Conservation (phyloP, 768 basidiomycete species). For the Pisolithus sp. region DNA sequence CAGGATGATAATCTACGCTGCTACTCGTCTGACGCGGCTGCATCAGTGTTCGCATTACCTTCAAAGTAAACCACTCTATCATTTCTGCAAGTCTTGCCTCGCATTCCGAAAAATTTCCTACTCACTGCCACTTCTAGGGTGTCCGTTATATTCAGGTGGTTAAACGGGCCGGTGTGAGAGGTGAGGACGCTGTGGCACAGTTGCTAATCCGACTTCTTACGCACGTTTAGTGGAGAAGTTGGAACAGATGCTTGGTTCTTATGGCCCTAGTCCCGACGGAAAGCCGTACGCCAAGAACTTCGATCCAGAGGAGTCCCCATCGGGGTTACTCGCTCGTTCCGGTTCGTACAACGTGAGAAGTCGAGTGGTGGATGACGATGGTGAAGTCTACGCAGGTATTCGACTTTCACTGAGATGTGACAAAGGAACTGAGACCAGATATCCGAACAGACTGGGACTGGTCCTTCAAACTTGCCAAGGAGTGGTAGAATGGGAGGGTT, state of each 20-base stretch:
- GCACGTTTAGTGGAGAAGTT: slow-evolving; percentile 70
- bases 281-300: slow-evolving; percentile 72
- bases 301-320: slow-evolving; percentile 63
- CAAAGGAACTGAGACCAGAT: slow-evolving; percentile 5
- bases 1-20: neutral
- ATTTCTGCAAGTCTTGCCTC: slow-evolving; percentile 51
- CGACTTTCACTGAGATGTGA: slow-evolving; percentile 2
- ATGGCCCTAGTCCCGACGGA: slow-evolving; percentile 64
- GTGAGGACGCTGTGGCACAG: slow-evolving; percentile 32
- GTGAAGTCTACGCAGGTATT: slow-evolving; percentile 70
- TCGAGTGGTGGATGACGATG: slow-evolving; percentile 85
- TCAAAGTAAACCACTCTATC: slow-evolving; percentile 87
- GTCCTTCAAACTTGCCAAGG: slow-evolving; percentile 88
- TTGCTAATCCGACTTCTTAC: slow-evolving; percentile 1
- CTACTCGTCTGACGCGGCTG: slow-evolving; percentile 2
- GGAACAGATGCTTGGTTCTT: slow-evolving; percentile 93
- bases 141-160: slow-evolving; percentile 86
- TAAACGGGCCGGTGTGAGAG: slow-evolving; percentile 69
- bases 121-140: slow-evolving; percentile 42
- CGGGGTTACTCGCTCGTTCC: slow-evolving; percentile 77
- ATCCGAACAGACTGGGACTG: slow-evolving; percentile 41
- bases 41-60: slow-evolving; percentile 67
- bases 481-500: slow-evolving; percentile 53
- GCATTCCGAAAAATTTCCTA: neutral
- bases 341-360: slow-evolving; percentile 76